phyloP scores from a whole-genome alignment of 495 filamentous ascomycete species.

The Penicillium atrosanguineum region DNA sequence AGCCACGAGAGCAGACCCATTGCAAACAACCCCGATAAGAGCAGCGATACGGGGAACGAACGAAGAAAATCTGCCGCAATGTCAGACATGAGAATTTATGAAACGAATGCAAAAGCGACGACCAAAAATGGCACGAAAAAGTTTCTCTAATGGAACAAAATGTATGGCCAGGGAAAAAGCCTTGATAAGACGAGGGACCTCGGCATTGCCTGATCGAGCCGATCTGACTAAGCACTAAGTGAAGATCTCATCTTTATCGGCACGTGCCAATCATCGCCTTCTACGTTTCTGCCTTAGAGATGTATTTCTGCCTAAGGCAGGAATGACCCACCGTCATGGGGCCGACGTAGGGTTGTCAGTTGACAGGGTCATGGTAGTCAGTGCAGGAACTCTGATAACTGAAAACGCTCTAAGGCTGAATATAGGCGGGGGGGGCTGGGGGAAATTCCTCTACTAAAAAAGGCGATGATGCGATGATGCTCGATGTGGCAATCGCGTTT shows the following conservation, averaged over 20 bases:
- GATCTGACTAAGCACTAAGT: slow-evolving; percentile 8
- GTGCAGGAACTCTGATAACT: not conserved
- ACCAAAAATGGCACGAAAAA: slow-evolving; percentile 6
- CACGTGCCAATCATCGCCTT: not conserved
- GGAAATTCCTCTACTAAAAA: slow-evolving; percentile 10
- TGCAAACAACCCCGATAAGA: slow-evolving; percentile 35
- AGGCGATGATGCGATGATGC: slow-evolving; percentile 28
- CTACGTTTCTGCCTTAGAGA: not conserved
- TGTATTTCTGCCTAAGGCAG: not conserved
- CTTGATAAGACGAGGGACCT: slow-evolving; percentile 14
- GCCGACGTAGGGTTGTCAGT: slow-evolving; percentile 16
- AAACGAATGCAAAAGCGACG: not conserved
- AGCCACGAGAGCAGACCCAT: slow-evolving; percentile 42
- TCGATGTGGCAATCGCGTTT: slow-evolving; percentile 25
- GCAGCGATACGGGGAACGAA: slow-evolving; percentile 27
- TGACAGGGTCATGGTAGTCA: slow-evolving; percentile 21
- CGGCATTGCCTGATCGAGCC: slow-evolving; percentile 11
- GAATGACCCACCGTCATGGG: slow-evolving; percentile 6
- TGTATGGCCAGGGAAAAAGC: slow-evolving; percentile 1
- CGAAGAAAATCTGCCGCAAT: slow-evolving; percentile 18
- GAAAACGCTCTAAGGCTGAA: not conserved
- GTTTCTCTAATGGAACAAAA: slow-evolving; percentile 3
- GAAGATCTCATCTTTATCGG: not conserved
- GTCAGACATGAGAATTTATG: slow-evolving; percentile 12
- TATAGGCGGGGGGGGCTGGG: not conserved